Evolutionary conservation across 768 basidiomycete species (phyloP).

Genomic region (Boletus coccyginus): DNA sequence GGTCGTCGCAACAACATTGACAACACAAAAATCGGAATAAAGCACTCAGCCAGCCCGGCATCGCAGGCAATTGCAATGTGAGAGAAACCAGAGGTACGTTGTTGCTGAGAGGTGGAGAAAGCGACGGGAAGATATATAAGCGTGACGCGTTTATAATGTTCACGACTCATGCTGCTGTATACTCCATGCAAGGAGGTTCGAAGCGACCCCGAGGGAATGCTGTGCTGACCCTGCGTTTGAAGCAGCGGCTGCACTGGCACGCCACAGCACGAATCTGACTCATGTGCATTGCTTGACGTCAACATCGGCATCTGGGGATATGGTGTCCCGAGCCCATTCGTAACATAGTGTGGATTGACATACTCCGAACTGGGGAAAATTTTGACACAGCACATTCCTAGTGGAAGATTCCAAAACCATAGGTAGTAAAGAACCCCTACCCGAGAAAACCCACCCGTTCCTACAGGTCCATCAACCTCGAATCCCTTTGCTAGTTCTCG

Average conservation of each 20-base stretch:
- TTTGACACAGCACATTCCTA: neutral
- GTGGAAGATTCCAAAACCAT: neutral
- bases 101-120: neutral
- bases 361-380: neutral
- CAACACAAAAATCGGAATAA: neutral
- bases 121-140: neutral
- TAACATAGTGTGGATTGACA: neutral
- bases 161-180: neutral
- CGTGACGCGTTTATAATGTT: neutral
- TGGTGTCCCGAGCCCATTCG: neutral
- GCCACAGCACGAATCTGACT: neutral
- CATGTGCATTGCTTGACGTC: neutral
- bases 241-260: neutral
- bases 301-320: neutral
- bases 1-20: too few species aligned
- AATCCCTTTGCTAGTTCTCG: neutral
- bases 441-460: neutral
- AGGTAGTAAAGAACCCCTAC: neutral
- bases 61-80: neutral
- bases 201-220: neutral
- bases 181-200: neutral
- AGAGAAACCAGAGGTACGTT: neutral
- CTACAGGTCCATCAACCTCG: neutral
- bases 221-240: neutral
- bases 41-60: neutral